Percentiles rank a stretch among this genome's conserved stretches.
phyloP scores from a whole-genome alignment of 306 rosid genomes.

The Purshia tridentata region DNA sequence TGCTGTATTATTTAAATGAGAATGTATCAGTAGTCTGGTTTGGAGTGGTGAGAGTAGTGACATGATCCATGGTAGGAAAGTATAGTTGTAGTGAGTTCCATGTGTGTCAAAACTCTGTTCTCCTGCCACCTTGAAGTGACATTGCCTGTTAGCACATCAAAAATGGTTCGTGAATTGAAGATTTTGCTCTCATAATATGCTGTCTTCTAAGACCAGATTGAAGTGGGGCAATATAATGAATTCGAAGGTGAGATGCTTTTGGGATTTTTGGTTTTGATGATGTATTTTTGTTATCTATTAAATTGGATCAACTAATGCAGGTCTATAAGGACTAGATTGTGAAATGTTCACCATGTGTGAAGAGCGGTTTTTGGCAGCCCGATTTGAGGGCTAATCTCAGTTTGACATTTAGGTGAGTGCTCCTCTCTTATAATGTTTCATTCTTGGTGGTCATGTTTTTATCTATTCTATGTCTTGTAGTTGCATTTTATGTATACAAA shows the following conservation, averaged over 20 bases:
- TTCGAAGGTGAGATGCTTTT: background rate
- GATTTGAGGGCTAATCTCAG: background rate
- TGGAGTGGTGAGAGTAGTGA: background rate
- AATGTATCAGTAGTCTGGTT: background rate
- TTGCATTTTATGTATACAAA: background rate
- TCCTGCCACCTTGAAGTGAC: conserved; percentile 5
- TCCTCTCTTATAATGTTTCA: no score
- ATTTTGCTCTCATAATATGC: background rate
- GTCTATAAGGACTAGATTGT: background rate
- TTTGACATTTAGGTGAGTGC: no score
- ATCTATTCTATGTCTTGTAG: background rate
- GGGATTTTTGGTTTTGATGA: background rate
- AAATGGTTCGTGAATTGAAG: background rate
- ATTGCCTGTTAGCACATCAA: background rate
- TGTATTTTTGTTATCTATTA: background rate
- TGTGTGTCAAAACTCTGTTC: no score
- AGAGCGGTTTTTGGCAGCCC: background rate
- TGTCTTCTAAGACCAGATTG: background rate
- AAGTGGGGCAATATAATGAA: no score
- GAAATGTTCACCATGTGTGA: background rate
- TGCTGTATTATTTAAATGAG: background rate
- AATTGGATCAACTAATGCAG: background rate
- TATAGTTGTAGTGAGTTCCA: background rate
- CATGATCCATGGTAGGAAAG: background rate
- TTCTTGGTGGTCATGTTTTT: no score